phyloP scores from a whole-genome alignment of 805 yeast species.

The Candida pseudoglaebosa region DNA sequence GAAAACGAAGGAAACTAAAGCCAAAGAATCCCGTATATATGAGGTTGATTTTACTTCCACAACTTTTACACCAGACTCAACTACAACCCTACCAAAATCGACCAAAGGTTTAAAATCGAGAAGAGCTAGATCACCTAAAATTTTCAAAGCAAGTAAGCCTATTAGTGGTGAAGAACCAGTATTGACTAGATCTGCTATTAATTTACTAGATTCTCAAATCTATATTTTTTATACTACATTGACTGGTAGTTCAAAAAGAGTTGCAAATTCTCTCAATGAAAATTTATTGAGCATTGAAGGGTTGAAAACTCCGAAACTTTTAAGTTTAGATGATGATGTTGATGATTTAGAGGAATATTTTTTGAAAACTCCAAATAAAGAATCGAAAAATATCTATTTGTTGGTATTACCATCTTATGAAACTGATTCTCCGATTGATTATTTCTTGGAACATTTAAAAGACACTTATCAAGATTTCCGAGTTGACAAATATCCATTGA shows the following conservation, averaged over 20 bases:
- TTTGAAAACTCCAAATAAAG: constrained; percentile 51
- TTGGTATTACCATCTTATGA: constrained; percentile 87
- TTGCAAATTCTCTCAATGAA: constrained; percentile 52
- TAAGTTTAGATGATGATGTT: constrained; percentile 75
- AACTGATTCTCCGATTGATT: constrained; percentile 89
- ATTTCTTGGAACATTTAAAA: constrained; percentile 70
- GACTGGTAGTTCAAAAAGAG: constrained; percentile 76
- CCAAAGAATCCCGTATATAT: constrained; percentile 29
- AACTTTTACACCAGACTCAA: constrained; percentile 20
- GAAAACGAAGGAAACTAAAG: constrained; percentile 4
- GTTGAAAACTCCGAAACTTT: constrained; percentile 44
- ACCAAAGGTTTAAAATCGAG: constrained; percentile 6
- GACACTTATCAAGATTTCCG: constrained; percentile 85
- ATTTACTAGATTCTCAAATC: constrained; percentile 51
- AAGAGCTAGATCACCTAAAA: constrained; percentile 35
- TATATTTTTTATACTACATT: constrained; percentile 77
- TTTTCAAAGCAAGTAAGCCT: constrained; percentile 37
- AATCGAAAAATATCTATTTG: constrained; percentile 52
- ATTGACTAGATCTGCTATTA: constrained; percentile 35
- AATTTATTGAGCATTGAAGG: constrained; percentile 25
- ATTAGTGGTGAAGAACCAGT: constrained; percentile 24
- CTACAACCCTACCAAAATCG: constrained; percentile 15
- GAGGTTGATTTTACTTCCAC: constrained; percentile 43
- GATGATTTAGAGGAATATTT: constrained; percentile 83
- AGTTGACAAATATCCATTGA: constrained; percentile 76